A percentile compares a stretch with the other conserved stretches of the same genome.
Conservation (phyloP, 1,139 yeast genomes). For the Yamadazyma atmosphaerica region DNA sequence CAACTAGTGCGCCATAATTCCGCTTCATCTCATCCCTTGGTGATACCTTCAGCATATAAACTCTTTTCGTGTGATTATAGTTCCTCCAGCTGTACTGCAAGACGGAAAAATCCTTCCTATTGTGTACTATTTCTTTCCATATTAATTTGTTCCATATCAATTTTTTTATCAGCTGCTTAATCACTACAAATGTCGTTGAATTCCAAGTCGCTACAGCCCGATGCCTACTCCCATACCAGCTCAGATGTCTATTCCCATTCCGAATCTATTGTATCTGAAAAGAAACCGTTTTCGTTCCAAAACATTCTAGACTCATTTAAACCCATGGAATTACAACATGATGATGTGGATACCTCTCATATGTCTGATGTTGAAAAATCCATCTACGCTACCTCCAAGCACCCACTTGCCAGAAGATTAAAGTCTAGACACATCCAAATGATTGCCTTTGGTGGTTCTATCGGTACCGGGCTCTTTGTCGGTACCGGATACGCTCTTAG, state of each 20-base stretch:
- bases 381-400: conserved; percentile 38
- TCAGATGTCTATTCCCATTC: neutral
- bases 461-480: conserved; percentile 55
- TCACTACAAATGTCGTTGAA: neutral
- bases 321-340: conserved; percentile 42
- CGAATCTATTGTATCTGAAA: neutral
- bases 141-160: too few species aligned
- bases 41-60: too few species aligned
- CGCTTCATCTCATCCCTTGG: too few species aligned
- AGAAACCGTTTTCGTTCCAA: conserved; percentile 8
- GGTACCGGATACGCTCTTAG: conserved; percentile 70
- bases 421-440: conserved; percentile 43
- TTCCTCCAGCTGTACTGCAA: too few species aligned
- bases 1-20: too few species aligned
- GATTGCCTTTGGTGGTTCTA: conserved; percentile 48
- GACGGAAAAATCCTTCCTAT: too few species aligned
- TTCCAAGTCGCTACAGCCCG: too few species aligned
- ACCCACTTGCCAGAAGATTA: conserved; percentile 37
- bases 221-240: too few species aligned
- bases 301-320: conserved; percentile 39
- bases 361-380: conserved; percentile 37
- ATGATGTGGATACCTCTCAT: conserved; percentile 33
- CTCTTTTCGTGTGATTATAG: too few species aligned
- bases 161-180: neutral
- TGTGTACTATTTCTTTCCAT: too few species aligned